phyloP scores from a whole-genome alignment of 306 rosid species.

The Mimosa pudica region DNA sequence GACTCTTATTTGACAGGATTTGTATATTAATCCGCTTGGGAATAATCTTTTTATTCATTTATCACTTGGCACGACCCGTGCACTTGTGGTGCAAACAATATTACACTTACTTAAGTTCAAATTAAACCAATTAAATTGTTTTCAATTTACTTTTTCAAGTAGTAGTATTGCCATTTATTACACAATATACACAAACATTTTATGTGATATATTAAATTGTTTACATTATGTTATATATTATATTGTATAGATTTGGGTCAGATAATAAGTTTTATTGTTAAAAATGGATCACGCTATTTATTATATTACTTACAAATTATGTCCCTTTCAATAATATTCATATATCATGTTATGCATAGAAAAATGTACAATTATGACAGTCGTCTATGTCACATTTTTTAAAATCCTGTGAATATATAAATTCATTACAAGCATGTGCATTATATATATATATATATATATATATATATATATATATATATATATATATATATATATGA shows the following conservation, averaged over 20 bases:
- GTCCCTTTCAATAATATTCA: neutral
- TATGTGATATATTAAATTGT: neutral
- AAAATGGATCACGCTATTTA: neutral
- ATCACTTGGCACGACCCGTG: too few species aligned
- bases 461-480: too few species aligned
- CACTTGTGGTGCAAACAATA: too few species aligned
- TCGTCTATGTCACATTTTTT: neutral
- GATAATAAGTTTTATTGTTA: neutral
- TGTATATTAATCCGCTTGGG: too few species aligned
- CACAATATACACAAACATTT: too few species aligned
- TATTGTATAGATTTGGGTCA: neutral
- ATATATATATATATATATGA: neutral
- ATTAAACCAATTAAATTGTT: too few species aligned
- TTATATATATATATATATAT: too few species aligned
- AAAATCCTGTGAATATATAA: neutral
- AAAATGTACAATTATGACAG: neutral
- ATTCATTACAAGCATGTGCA: neutral
- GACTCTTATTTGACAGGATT: too few species aligned
- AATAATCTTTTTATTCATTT: too few species aligned
- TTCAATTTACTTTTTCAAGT: too few species aligned
- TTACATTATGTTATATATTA: too few species aligned
- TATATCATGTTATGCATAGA: neutral
- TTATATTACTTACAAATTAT: neutral
- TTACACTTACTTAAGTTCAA: too few species aligned
- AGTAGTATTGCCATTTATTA: neutral